Percentiles rank a stretch among this genome's conserved stretches.
These are phyloP conservation scores for Galeopsis tetrahit DNA, from an alignment of 257 asterid species.

Conservation along the genomic window DNA sequence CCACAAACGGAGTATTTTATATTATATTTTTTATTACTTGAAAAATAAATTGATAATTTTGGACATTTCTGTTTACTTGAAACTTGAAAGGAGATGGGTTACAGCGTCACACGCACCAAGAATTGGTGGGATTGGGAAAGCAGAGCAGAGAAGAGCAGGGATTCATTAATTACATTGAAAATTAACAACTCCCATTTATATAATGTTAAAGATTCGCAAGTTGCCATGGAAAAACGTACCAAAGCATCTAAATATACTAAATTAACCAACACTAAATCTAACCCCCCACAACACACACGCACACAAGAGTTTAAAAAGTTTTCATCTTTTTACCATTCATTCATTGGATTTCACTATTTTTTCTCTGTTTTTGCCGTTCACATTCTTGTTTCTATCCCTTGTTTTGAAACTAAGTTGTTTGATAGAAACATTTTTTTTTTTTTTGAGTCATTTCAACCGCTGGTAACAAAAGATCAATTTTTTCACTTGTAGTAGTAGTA, in stretches of 20 bases:
- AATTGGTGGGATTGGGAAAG: constrained; percentile 35
- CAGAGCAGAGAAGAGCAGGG: neutral
- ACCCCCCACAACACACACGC: neutral
- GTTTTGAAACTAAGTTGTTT: neutral
- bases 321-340: neutral
- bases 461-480: neutral
- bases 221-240: constrained; percentile 29
- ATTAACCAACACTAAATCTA: constrained; percentile 26
- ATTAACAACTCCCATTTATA: constrained; percentile 26
- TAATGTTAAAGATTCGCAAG: constrained; percentile 33
- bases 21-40: too few species aligned
- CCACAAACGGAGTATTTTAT: too few species aligned
- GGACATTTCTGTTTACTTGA: neutral
- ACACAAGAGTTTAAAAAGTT: neutral
- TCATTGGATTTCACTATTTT: constrained; percentile 25
- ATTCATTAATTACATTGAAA: constrained; percentile 24
- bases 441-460: neutral
- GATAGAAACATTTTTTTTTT: too few species aligned
- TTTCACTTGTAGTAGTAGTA: neutral
- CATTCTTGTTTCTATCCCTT: constrained; percentile 6
- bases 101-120: constrained; percentile 51
- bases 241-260: constrained; percentile 36
- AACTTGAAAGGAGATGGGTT: constrained; percentile 35
- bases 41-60: too few species aligned
- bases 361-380: constrained; percentile 22